Evolutionary conservation across 192 early-diverging fungal genomes (phyloP), one percentile per base, ranked within the genome.

Genomic region (Backusella westeae): DNA sequence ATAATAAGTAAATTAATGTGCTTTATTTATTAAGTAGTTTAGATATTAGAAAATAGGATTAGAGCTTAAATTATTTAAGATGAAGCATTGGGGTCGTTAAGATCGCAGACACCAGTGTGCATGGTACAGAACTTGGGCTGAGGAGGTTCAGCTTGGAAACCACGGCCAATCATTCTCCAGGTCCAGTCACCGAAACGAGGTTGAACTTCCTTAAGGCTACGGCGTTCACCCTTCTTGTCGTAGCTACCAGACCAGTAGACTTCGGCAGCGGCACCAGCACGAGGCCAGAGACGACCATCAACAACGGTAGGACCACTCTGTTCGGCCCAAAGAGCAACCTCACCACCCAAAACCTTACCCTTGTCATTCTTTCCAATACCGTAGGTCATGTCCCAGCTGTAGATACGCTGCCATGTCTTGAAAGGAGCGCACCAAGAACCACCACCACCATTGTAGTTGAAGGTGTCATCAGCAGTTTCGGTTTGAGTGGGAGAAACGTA

Each of bases 351-450:
- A 23, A 94, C 86, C 19, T 88, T 85, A 72, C 87, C 86, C 35
- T 80, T 81, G 56, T 63, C 56, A 14, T 8, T 4, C 1, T 77
- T 79, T 5, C 84, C 86, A 74, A 92, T 82, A 39, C 87, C 88
- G 42, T 87, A 84, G 70, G 85, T 85, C 44, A 90, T 84, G 75
- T 93, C 87, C 78, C 87, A 93, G 67, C 82, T 78, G 80, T 94
- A 92, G 56, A 92, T 86, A 63, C 89, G 88, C 83, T 91, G 88
- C 93, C 92, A 93, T 34, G 88, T 79, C 87, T 91, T 92, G 89
- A 85, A 92, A 52, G 93, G 92, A 38, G 84, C 87, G 82, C 93
- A 94, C 92, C 93, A 94, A 36, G 91, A 93, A 56, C 81, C 83
- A 75, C 81, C 85, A 34, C 14, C n/a, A 12, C 87, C 87, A 49